Conservation (phyloP, 2,329 filamentous ascomycete species). For the Xylaria sp. region DNA sequence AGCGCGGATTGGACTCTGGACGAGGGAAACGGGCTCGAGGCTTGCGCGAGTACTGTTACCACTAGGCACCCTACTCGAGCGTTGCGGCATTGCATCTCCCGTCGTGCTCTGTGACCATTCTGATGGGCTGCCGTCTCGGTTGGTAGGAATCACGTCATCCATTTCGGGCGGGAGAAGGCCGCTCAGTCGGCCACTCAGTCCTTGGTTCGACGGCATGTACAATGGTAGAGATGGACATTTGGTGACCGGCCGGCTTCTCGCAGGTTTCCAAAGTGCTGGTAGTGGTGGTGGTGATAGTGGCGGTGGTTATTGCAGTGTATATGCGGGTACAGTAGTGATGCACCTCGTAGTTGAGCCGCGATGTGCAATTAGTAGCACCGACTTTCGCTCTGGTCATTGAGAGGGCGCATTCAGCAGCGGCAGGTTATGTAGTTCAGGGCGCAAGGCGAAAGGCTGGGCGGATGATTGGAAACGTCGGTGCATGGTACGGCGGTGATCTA, state of each 20-base stretch:
- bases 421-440: slow-evolving; percentile 23
- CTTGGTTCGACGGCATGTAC: slow-evolving; percentile 56
- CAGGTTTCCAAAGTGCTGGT: slow-evolving; percentile 32
- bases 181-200: slow-evolving; percentile 61
- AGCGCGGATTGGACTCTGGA: slow-evolving; percentile 66
- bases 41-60: slow-evolving; percentile 42
- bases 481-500: slow-evolving; percentile 40
- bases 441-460: slow-evolving; percentile 37
- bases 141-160: slow-evolving; percentile 57
- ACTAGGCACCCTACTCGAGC: slow-evolving; percentile 40
- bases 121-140: slow-evolving; percentile 53
- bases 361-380: slow-evolving; percentile 39
- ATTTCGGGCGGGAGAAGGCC: slow-evolving; percentile 58
- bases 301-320: slow-evolving; percentile 32
- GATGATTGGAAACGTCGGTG: slow-evolving; percentile 41
- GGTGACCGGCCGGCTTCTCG: slow-evolving; percentile 41
- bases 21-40: slow-evolving; percentile 46
- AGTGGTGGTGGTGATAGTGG: no score
- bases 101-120: slow-evolving; percentile 50
- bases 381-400: slow-evolving; percentile 45
- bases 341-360: slow-evolving; percentile 44
- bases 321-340: slow-evolving; percentile 39
- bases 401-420: slow-evolving; percentile 42
- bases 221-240: slow-evolving; percentile 48
- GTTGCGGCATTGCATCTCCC: slow-evolving; percentile 45